Evolutionary conservation across 192 early-diverging fungal genomes (phyloP).

Genomic region (Powellomyces hirtus): DNA sequence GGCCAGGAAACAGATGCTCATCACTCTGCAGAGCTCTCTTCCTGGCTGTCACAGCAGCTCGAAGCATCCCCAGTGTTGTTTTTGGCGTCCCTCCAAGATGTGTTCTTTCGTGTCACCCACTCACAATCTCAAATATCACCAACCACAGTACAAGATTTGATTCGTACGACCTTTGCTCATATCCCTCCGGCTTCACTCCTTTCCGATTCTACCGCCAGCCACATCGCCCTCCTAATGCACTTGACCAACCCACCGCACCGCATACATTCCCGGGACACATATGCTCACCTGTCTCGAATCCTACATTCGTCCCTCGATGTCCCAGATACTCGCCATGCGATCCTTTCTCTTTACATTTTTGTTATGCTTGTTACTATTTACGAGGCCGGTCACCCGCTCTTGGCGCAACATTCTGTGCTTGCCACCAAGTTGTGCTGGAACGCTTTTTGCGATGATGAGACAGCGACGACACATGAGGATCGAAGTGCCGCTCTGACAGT

Average conservation of each 20-base stretch:
- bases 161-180: not conserved
- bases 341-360: too few species aligned
- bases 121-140: too few species aligned
- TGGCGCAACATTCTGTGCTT: too few species aligned
- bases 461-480: too few species aligned
- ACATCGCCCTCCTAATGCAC: not conserved
- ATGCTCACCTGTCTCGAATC: conserved; percentile 35
- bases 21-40: not conserved
- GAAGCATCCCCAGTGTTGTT: not conserved
- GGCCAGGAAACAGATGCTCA: not conserved
- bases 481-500: too few species aligned
- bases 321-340: too few species aligned
- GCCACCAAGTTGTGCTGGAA: too few species aligned
- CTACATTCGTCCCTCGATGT: conserved; percentile 44
- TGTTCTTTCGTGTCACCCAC: not conserved
- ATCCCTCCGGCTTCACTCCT: not conserved
- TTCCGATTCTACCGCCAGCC: not conserved
- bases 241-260: not conserved
- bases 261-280: conserved; percentile 30
- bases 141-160: not conserved
- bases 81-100: not conserved
- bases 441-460: too few species aligned
- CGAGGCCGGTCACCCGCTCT: too few species aligned
- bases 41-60: not conserved
- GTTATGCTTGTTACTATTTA: too few species aligned